These are phyloP conservation scores for Prunus kanzakura DNA, from an alignment of 306 rosid species.

Conservation along the genomic window DNA sequence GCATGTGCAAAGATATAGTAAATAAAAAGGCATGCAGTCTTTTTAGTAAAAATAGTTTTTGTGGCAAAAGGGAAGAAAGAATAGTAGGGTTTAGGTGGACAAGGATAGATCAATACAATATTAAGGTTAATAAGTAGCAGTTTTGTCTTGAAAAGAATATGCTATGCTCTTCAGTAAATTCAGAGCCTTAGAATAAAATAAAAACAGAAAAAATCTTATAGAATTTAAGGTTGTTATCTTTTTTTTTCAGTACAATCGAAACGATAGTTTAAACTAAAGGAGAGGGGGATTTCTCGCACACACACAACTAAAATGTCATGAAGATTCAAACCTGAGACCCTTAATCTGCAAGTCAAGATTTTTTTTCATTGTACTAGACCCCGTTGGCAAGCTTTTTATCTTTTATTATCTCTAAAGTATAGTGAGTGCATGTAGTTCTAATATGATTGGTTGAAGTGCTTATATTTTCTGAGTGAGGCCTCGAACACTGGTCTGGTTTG, in stretches of 20 bases:
- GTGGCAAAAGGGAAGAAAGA: conserved; percentile 1
- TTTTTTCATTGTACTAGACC: too few relatives aligned
- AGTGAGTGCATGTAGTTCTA: conserved; percentile 23
- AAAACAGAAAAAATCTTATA: conserved; percentile 5
- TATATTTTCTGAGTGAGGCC: not conserved
- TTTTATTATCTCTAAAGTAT: not conserved
- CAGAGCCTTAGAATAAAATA: conserved; percentile 6
- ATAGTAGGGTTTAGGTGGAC: not conserved
- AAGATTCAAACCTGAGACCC: accelerated
- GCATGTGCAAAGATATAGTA: conserved; percentile 24
- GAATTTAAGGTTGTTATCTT: too few relatives aligned
- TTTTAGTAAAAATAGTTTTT: not conserved
- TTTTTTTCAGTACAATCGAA: too few relatives aligned
- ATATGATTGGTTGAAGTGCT: conserved; percentile 15
- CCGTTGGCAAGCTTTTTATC: too few relatives aligned
- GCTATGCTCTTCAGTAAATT: not conserved
- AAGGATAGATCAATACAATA: not conserved
- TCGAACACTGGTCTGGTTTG: conserved; percentile 7
- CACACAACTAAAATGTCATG: too few relatives aligned
- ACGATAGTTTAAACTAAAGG: too few relatives aligned
- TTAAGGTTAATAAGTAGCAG: not conserved
- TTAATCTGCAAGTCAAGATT: too few relatives aligned
- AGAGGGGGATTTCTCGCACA: too few relatives aligned
- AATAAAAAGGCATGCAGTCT: conserved; percentile 23
- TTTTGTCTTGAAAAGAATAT: conserved; percentile 5